Evolutionary conservation across 768 basidiomycete species (phyloP).

Genomic region (Mycena latifolia): DNA sequence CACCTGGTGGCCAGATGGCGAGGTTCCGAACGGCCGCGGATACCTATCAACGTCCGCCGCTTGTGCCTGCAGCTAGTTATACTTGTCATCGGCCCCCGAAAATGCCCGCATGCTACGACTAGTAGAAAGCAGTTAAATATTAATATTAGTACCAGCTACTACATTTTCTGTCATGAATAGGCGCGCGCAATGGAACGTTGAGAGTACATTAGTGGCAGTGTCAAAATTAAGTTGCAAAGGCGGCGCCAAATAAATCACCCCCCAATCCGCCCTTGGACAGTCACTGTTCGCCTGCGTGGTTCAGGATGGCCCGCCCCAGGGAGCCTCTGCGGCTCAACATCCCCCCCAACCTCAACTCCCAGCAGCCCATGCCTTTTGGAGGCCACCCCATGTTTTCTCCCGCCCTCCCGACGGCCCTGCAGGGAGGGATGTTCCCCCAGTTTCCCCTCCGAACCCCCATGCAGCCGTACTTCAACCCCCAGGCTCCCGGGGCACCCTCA

Average conservation of each 20-base stretch:
- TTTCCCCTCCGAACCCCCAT: conserved; percentile 80
- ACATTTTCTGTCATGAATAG: too few species aligned
- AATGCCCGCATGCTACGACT: too few species aligned
- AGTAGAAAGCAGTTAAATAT: too few species aligned
- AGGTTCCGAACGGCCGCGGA: too few species aligned
- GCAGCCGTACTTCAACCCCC: conserved; percentile 71
- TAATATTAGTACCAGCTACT: too few species aligned
- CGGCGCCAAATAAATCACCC: conserved; percentile 5
- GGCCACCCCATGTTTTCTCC: conserved; percentile 72
- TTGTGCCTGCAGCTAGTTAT: too few species aligned
- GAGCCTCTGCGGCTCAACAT: conserved; percentile 72
- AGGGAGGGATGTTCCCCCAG: conserved; percentile 68
- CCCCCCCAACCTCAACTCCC: conserved; percentile 64
- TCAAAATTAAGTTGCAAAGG: neutral
- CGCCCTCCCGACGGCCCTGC: conserved; percentile 69
- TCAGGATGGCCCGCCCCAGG: conserved; percentile 56
- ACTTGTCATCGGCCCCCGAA: too few species aligned
- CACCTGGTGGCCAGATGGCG: too few species aligned
- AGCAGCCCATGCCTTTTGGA: conserved; percentile 64
- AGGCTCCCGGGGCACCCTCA: conserved; percentile 61
- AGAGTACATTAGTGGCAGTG: conserved; percentile 19
- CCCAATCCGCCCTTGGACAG: neutral
- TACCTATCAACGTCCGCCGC: too few species aligned
- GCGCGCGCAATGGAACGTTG: too few species aligned
- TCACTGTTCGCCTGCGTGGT: conserved; percentile 3